Conservation (phyloP, 306 rosid genomes). For the Pyrus communis region DNA sequence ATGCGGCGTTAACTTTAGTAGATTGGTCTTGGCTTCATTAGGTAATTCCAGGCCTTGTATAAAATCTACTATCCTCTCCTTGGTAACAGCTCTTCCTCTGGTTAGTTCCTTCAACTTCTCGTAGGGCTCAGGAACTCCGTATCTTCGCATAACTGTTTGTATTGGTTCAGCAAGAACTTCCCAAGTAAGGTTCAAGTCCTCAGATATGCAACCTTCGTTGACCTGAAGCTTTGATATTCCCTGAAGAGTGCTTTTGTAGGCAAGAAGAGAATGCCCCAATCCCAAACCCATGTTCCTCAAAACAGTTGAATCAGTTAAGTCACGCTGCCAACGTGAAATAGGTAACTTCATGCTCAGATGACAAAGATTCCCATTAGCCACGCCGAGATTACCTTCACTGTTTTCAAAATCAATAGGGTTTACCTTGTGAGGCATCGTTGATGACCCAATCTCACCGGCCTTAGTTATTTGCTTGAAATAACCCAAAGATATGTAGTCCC, state of each 20-base stretch:
- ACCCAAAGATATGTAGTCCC: slow-evolving; percentile 89
- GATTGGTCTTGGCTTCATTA: slow-evolving; percentile 50
- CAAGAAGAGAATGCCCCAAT: slow-evolving; percentile 72
- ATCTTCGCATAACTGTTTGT: slow-evolving; percentile 94
- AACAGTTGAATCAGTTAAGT: slow-evolving; percentile 74
- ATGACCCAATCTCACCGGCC: slow-evolving; percentile 28
- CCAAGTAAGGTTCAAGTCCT: slow-evolving; percentile 80
- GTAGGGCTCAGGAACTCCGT: slow-evolving; percentile 85
- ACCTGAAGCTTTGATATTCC: slow-evolving; percentile 75
- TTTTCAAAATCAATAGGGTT: slow-evolving; percentile 96
- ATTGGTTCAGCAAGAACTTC: slow-evolving; percentile 96
- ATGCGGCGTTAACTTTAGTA: slow-evolving; percentile 62
- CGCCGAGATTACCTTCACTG: slow-evolving; percentile 88
- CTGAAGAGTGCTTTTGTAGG: slow-evolving; percentile 69
- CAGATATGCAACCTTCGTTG: slow-evolving; percentile 60
- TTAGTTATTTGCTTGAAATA: slow-evolving; percentile 67
- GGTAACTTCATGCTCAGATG: slow-evolving; percentile 83
- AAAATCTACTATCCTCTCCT: slow-evolving; percentile 69
- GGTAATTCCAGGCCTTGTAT: slow-evolving; percentile 72
- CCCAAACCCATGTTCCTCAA: slow-evolving; percentile 72
- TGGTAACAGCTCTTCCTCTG: slow-evolving; percentile 72
- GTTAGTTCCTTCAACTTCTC: slow-evolving; percentile 85
- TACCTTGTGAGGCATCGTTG: slow-evolving; percentile 95
- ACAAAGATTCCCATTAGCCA: slow-evolving; percentile 61
- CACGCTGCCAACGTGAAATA: slow-evolving; percentile 48